Conservation (phyloP, 164 flowering plant genomes). For the Vitis rotundifolia region DNA sequence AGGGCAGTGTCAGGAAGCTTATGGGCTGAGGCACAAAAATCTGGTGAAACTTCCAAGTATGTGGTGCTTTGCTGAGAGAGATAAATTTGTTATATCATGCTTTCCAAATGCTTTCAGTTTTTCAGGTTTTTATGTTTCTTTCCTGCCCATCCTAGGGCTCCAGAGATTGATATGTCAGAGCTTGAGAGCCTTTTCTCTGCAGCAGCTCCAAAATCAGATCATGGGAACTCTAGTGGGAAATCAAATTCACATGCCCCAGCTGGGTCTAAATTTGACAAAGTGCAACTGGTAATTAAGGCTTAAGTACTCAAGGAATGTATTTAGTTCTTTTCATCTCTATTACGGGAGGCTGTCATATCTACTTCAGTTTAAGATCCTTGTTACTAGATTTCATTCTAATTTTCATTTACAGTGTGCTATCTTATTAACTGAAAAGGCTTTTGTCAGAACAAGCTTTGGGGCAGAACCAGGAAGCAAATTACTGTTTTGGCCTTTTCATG, state of each 20-base stretch:
- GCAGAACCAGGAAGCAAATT: background rate
- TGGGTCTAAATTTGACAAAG: conserved; percentile 49
- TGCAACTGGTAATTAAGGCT: conserved; percentile 55
- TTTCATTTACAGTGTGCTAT: too few species aligned
- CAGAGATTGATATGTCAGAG: conserved; percentile 76
- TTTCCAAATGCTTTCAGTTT: background rate
- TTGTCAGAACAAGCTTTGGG: background rate
- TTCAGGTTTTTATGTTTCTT: background rate
- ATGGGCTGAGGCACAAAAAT: conserved; percentile 89
- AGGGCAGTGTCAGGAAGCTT: conserved; percentile 89
- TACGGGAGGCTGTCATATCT: background rate
- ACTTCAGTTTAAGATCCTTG: too few species aligned
- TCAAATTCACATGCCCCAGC: conserved; percentile 38
- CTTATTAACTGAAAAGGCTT: too few species aligned
- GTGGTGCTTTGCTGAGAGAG: conserved; percentile 6
- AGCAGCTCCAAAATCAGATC: conserved; percentile 44
- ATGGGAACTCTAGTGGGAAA: conserved; percentile 39
- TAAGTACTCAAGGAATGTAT: background rate
- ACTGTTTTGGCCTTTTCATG: background rate
- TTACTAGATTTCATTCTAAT: too few species aligned
- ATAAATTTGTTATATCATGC: background rate
- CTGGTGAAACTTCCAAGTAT: conserved; percentile 76
- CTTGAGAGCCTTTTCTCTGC: conserved; percentile 77
- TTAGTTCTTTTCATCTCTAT: background rate
- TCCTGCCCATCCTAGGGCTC: conserved; percentile 46